Base-by-base conservation (phyloP, 345 rosid species). In the Pistacia atlantica region DNA sequence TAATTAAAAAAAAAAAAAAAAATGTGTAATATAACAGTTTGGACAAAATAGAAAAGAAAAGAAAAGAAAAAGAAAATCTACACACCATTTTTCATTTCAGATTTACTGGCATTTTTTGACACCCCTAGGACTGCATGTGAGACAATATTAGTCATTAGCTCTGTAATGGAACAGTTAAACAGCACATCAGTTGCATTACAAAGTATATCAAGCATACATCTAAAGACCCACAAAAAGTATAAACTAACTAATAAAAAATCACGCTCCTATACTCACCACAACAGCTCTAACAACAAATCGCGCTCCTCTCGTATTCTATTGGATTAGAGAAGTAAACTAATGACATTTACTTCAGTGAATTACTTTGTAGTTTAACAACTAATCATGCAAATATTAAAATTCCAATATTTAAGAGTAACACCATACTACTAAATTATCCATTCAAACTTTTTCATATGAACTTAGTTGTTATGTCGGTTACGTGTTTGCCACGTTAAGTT, bases 61-160 rank as follows among this genome's bases (percentile, higher is more conserved):
- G 78, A 70, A 31, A 31, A 28, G 25, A 22, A 22, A 31, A 28
- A 60, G 33, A 8, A 31, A 59, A 42, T 48, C 18, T n/a, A 65
- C 90, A 13, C 87, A 95, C 99, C 92, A 14, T 92, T 95, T 88
- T 95, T 95, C 71, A 95, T 95, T 77, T 95, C 99, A 78, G 99
- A 74, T 92, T 95, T 93, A 85, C 86, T 93, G 71, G 98, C 88
- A 84, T 67, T 93, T 85, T 84, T 95, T 31, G 99, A 95, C 56
- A 95, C 97, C 65, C 98, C 97, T 73, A 95, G 98, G 11, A 92
- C 87, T 95, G 90, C 51, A 83, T 14, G 67, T 63, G n/a, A 68
- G 54, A 77, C 35, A 38, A 66, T 38, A 56, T 57, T 25, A 58
- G 37, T 22, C 31, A 55, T 67, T 13, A 35, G 48, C 51, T 7